Evolutionary conservation across 345 rosid genomes (phyloP), one percentile per base, ranked within the genome.

Genomic region (Hibiscus mutabilis): DNA sequence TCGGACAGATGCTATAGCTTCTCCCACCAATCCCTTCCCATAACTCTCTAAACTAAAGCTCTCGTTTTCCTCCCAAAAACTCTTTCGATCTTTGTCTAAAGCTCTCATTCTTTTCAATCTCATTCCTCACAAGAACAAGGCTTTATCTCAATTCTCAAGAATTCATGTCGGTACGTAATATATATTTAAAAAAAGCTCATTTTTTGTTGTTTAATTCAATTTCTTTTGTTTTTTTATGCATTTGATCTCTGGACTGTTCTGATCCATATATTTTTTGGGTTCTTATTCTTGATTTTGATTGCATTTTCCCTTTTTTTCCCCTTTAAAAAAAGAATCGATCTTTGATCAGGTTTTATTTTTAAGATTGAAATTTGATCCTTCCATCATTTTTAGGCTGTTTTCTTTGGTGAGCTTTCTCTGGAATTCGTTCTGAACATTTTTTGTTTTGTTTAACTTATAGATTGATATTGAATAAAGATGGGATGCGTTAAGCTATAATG

Each of bases 161-260:
- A 82, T 81, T 81, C 84, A 87, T 87, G 92, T 79, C 89, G 92
- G 92, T 87, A 85, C 73, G 91, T 76, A 11, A 63, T 33, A 67
- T 44, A 73, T 60, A 37, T 46, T 6, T n/a, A n/a, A 6, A 21
- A 19, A 3, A 55, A 53, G 13, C 2, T 55, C 42, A 37, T 7
- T 19, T 21, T 55, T 21, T 21, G 31, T 60, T 62, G 46, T 52
- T 42, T 22, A 68, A 63, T 71, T 67, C 9, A 18, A 46, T 64
- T 70, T 47, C 16, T 21, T 40, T 53, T 42, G 40, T 11, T 47
- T 10, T 14, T 47, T 58, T 35, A 44, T 25, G 68, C 69, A 71
- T 71, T 67, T 79, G 66, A 53, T 69, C 33, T 22, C 19, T 61
- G 27, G 70, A 67, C 60, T 79, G 73, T 42, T 78, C 62, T 73